Evolutionary conservation across 257 asterid genomes (phyloP).

Genomic region (Apocynum venetum): DNA sequence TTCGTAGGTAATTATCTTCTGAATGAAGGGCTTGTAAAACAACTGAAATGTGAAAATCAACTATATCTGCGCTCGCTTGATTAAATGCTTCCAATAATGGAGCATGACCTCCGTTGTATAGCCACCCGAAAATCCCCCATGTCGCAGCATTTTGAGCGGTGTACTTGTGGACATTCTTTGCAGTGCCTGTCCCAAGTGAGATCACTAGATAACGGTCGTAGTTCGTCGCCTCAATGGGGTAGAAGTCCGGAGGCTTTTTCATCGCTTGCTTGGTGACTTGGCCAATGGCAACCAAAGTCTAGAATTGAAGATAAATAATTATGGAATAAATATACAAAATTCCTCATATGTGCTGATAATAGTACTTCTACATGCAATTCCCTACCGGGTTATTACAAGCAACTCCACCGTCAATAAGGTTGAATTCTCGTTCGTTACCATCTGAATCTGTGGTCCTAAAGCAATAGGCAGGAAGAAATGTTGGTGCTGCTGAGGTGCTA

Average conservation of each 20-base stretch:
- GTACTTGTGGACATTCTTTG: conserved; percentile 32
- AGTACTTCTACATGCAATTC: background rate
- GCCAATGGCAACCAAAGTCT: conserved; percentile 53
- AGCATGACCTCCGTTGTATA: conserved; percentile 24
- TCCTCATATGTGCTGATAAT: too few species aligned
- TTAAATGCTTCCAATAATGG: conserved; percentile 36
- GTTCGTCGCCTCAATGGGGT: conserved; percentile 38
- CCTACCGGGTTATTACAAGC: conserved; percentile 64
- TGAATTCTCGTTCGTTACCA: conserved; percentile 29
- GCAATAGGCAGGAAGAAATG: conserved; percentile 45
- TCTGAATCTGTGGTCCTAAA: conserved; percentile 38
- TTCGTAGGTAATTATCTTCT: conserved; percentile 49
- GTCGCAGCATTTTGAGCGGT: conserved; percentile 36
- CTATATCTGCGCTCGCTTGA: conserved; percentile 53
- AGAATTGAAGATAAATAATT: background rate
- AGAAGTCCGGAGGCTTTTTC: conserved; percentile 30
- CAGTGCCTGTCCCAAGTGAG: conserved; percentile 56
- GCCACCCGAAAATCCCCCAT: conserved; percentile 69
- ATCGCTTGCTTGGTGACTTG: conserved; percentile 40
- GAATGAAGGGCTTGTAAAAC: conserved; percentile 53
- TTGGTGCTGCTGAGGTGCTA: conserved; percentile 62
- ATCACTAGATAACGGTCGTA: conserved; percentile 45
- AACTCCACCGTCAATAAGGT: conserved; percentile 65
- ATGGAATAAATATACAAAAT: background rate
- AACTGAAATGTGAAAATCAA: conserved; percentile 45